Conservation (phyloP, 1,284 basidiomycete genomes). For the Rugosomyces carneus region DNA sequence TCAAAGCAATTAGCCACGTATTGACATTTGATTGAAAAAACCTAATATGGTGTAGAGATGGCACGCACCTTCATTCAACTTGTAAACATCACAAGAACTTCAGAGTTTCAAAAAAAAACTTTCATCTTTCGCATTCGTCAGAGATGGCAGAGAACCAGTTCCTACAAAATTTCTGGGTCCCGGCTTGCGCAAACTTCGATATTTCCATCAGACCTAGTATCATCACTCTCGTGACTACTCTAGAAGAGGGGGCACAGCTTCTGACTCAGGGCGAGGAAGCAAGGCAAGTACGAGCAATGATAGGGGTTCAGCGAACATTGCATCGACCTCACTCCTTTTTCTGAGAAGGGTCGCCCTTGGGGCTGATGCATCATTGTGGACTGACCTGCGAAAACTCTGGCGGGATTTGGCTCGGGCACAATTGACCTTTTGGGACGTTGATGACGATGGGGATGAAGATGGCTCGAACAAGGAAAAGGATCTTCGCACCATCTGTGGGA, state of each 20-base stretch:
- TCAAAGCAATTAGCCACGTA: no score
- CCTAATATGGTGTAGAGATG: no score
- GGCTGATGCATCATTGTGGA: conserved; percentile 46
- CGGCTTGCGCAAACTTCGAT: conserved; percentile 32
- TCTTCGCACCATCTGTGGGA: conserved; percentile 35
- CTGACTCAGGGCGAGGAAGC: conserved; percentile 39
- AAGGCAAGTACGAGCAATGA: conserved; percentile 32
- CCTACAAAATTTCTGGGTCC: conserved; percentile 28
- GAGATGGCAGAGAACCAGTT: conserved; percentile 15
- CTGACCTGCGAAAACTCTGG: conserved; percentile 49
- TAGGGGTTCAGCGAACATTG: background rate
- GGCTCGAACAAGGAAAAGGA: conserved; percentile 24
- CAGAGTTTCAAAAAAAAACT: background rate
- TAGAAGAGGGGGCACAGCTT: conserved; percentile 40
- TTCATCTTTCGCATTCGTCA: conserved; percentile 1
- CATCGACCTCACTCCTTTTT: background rate
- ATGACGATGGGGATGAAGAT: conserved; percentile 30
- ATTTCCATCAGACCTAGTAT: conserved; percentile 27
- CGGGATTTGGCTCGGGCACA: conserved; percentile 37
- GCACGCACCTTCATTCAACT: background rate
- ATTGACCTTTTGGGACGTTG: conserved; percentile 40
- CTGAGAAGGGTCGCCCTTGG: conserved; percentile 40
- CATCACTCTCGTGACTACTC: conserved; percentile 25
- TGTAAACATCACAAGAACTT: no score
- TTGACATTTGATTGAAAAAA: no score